phyloP scores from a whole-genome alignment of 495 filamentous ascomycete genomes.

The Cudoniella acicularis region DNA sequence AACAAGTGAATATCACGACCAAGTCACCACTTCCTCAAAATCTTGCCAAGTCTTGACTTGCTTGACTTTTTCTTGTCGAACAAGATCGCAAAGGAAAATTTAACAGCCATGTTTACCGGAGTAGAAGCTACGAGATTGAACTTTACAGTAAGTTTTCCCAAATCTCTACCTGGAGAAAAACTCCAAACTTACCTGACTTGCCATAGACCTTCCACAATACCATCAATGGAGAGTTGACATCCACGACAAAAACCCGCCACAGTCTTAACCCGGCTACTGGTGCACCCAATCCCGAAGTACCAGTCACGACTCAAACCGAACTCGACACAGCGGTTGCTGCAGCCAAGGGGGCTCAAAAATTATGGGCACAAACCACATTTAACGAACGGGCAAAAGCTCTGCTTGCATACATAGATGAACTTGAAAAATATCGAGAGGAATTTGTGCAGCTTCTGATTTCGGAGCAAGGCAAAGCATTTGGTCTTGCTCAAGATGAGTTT shows the following conservation, averaged over 20 bases:
- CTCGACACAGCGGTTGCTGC: constrained; percentile 49
- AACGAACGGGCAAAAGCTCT: constrained; percentile 47
- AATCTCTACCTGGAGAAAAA: no score
- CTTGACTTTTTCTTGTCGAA: no score
- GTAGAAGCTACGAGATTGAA: no score
- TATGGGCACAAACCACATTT: constrained; percentile 46
- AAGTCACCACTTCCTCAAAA: no score
- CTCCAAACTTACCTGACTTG: no score
- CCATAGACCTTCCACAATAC: constrained; percentile 51
- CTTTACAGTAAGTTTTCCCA: no score
- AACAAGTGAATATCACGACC: no score
- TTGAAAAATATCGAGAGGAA: constrained; percentile 38
- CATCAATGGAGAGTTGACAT: constrained; percentile 41
- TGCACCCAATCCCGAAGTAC: constrained; percentile 39
- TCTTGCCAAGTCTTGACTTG: no score
- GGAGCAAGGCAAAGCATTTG: constrained; percentile 50
- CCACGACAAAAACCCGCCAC: constrained; percentile 31
- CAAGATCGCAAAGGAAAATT: no score
- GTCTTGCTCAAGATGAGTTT: not conserved
- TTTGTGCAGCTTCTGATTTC: constrained; percentile 47
- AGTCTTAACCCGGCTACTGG: constrained; percentile 50
- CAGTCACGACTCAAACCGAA: constrained; percentile 47
- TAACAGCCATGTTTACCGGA: no score
- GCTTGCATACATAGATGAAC: constrained; percentile 37
- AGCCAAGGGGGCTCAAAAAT: constrained; percentile 44